A percentile compares a stretch with the other conserved stretches of the same genome.
Evolutionary conservation across 192 early-diverging fungal species (phyloP).

Genomic region (Kappamyces sp.): DNA sequence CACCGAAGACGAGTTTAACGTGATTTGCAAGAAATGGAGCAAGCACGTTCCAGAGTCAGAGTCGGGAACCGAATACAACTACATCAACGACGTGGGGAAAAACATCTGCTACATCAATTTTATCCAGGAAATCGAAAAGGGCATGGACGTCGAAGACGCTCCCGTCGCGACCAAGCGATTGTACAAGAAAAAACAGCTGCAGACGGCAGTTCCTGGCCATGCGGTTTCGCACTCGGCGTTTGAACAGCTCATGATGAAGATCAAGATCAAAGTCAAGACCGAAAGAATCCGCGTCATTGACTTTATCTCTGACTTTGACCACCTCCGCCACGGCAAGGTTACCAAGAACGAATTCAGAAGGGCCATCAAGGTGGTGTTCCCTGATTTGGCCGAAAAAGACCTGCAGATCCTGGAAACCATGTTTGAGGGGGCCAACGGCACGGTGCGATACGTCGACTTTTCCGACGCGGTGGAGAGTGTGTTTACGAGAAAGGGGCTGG

Average conservation of each 20-base stretch:
- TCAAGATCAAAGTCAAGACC: slow-evolving; percentile 48
- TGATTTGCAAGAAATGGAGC: slow-evolving; percentile 41
- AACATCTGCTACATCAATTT: slow-evolving; percentile 46
- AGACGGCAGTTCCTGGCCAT: neutral
- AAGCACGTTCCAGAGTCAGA: slow-evolving; percentile 11
- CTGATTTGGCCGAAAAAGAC: slow-evolving; percentile 29
- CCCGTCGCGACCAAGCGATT: neutral
- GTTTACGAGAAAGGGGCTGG: slow-evolving; percentile 43
- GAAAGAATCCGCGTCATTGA: slow-evolving; percentile 51
- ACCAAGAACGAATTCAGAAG: slow-evolving; percentile 42
- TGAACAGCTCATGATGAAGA: slow-evolving; percentile 31
- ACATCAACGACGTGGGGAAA: slow-evolving; percentile 26
- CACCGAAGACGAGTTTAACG: slow-evolving; percentile 40
- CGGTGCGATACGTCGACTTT: slow-evolving; percentile 37
- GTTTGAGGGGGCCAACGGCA: slow-evolving; percentile 19
- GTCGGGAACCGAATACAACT: slow-evolving; percentile 2
- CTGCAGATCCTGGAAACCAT: slow-evolving; percentile 27
- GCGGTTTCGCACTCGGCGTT: slow-evolving; percentile 17
- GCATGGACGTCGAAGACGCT: slow-evolving; percentile 17
- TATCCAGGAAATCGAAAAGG: slow-evolving; percentile 31
- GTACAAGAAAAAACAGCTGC: slow-evolving; percentile 3
- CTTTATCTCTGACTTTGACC: slow-evolving; percentile 52
- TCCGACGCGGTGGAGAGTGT: slow-evolving; percentile 45
- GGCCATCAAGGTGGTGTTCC: slow-evolving; percentile 39
- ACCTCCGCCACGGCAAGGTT: slow-evolving; percentile 42